These are phyloP conservation scores for Candida pseudofarinosa DNA, from an alignment of 805 yeast species.

Conservation along the genomic window DNA sequence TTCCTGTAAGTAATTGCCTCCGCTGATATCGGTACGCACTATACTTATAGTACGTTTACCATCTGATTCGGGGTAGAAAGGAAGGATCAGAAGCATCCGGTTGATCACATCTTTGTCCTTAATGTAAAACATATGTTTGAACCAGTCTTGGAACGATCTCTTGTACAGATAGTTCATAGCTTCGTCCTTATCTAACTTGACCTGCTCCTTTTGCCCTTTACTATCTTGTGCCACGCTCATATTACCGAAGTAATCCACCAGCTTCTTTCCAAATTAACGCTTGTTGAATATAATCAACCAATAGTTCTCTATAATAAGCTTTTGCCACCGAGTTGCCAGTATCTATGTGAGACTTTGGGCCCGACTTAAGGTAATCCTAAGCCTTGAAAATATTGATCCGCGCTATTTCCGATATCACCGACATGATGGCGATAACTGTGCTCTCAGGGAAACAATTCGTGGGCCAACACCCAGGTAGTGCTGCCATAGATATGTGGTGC, in stretches of 20 bases:
- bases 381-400: too few species aligned
- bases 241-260: constrained; percentile 14
- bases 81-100: constrained; percentile 50
- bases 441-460: too few species aligned
- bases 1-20: constrained; percentile 68
- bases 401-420: too few species aligned
- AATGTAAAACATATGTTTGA: constrained; percentile 20
- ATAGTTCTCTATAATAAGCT: not conserved
- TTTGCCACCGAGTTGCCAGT: too few species aligned
- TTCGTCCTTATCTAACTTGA: constrained; percentile 13
- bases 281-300: not conserved
- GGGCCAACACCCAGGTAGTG: too few species aligned
- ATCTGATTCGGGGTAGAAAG: constrained; percentile 56
- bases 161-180: not conserved
- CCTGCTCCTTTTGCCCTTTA: constrained; percentile 14
- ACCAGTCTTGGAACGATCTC: constrained; percentile 26
- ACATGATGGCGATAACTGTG: too few species aligned
- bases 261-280: too few species aligned
- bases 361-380: too few species aligned
- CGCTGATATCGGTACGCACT: constrained; percentile 53
- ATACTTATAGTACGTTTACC: constrained; percentile 43
- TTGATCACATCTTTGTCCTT: constrained; percentile 28
- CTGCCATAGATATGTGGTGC: too few species aligned
- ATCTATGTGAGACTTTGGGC: too few species aligned
- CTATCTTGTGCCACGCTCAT: too few species aligned